phyloP scores from a whole-genome alignment of 176 grass and related monocot species.

The Avena atlantica region DNA sequence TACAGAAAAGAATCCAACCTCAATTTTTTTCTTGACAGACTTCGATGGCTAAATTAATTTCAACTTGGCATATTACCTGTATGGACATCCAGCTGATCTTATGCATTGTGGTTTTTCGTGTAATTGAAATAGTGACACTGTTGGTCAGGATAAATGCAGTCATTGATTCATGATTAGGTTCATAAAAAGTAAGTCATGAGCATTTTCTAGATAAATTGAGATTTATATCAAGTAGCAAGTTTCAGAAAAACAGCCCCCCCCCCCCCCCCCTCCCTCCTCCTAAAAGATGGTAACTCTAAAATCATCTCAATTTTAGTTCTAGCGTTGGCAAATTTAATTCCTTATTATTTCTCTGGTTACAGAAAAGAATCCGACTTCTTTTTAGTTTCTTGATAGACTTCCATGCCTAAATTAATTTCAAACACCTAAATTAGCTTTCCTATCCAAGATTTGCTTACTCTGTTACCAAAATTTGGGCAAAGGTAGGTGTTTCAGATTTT shows the following conservation, averaged over 20 bases:
- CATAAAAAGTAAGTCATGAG: background rate
- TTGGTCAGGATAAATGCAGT: slow-evolving; percentile 1
- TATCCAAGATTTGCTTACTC: background rate
- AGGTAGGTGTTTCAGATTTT: background rate
- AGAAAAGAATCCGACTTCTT: too few species aligned
- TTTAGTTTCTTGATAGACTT: too few species aligned
- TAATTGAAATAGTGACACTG: background rate
- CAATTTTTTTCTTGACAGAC: background rate
- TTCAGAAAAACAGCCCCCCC: too few species aligned
- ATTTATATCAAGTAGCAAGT: background rate
- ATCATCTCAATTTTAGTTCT: background rate
- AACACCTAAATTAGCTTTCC: too few species aligned
- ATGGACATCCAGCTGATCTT: background rate
- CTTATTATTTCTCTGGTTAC: background rate
- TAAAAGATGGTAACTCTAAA: slow-evolving; percentile 1
- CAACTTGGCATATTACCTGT: background rate
- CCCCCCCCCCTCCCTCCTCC: too few species aligned
- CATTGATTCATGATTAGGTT: background rate
- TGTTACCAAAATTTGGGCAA: background rate
- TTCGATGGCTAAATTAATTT: slow-evolving; percentile 15
- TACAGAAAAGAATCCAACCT: background rate
- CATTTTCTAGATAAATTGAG: background rate
- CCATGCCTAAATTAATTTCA: too few species aligned
- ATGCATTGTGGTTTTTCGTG: background rate
- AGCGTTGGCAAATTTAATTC: background rate